Percentiles rank a stretch among this genome's conserved stretches.
Evolutionary conservation across 805 yeast species (phyloP).

Genomic region (Candida pini): DNA sequence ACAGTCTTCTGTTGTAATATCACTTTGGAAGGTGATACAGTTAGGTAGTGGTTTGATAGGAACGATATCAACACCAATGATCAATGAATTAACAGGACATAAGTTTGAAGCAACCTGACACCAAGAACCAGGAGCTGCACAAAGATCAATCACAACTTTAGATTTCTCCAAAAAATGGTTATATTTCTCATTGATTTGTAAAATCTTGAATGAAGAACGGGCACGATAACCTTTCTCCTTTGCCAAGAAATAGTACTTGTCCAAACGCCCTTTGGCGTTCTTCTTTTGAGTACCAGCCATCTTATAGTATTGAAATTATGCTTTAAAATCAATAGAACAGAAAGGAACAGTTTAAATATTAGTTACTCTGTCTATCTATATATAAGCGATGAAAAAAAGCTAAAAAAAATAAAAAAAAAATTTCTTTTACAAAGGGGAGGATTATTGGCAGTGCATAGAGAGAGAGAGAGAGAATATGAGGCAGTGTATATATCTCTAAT

Average conservation of each 20-base stretch:
- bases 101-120: slow-evolving; percentile 96
- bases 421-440: not conserved
- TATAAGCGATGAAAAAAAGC: not conserved
- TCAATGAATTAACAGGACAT: slow-evolving; percentile 88
- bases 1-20: slow-evolving; percentile 97
- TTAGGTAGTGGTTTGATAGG: slow-evolving; percentile 97
- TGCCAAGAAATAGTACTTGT: slow-evolving; percentile 92
- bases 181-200: slow-evolving; percentile 93
- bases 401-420: not conserved
- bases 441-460: too few species aligned
- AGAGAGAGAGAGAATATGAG: not conserved
- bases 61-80: slow-evolving; percentile 98
- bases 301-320: not conserved
- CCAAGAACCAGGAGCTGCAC: slow-evolving; percentile 99
- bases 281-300: slow-evolving; percentile 84
- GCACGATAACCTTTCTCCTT: slow-evolving; percentile 98
- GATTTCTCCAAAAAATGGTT: slow-evolving; percentile 93
- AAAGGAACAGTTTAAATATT: not conserved
- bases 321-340: not conserved
- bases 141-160: slow-evolving; percentile 92
- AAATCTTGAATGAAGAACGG: slow-evolving; percentile 93
- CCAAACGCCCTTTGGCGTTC: slow-evolving; percentile 97
- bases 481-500: too few species aligned
- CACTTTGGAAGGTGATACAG: slow-evolving; percentile 90
- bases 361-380: too few species aligned